Evolutionary conservation across 805 yeast genomes (phyloP), one percentile per base, ranked within the genome.

Genomic region (Wickerhamiella nectarea): DNA sequence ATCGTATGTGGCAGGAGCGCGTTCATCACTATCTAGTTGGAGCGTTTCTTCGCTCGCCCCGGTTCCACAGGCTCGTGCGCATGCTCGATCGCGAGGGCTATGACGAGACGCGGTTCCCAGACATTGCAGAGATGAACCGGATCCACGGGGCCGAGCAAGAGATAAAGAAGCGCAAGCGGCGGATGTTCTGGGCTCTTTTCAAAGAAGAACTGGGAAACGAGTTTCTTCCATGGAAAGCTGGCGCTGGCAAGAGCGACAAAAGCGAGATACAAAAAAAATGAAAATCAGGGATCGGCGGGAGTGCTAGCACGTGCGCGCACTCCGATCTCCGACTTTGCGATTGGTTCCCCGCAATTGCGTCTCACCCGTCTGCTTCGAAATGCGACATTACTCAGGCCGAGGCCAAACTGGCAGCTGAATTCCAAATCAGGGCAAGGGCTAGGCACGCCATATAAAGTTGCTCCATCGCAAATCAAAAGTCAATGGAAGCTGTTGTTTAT

Each of bases 1-100:
- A 26, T 38, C 34, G 26, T 34, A 46, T 46, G 44, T 54, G 56
- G 56, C 48, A 50, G 15, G 45, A 47, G 18, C 36, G 46, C 9
- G 47, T 51, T 5, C 57, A 54, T 41, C 47, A 44, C 21, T 54
- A 47, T 28, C 49, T 54, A 2, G 58, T 54, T 17, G 36, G 39
- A 12, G 33, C 43, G 39, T 49, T 54, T 18, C 46, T 54, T 2
- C 46, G 50, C n/a, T 53, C 56, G 11, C 56, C 55, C 11, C 34
- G 44, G 14, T 54, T 54, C 48, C 58, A 54, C 39, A 49, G 54
- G 17, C 26, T 53, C 15, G 58, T 53, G 39, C 48, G 52, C 26
- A 33, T 44, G 22, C 40, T 53, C 7, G 53, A 54, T 25, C 53
- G 58, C 20, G 49, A 48, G 19, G 51, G 48, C 7, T 48, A 45